Conservation (phyloP, 306 rosid species). For the Castanospermum australe region DNA sequence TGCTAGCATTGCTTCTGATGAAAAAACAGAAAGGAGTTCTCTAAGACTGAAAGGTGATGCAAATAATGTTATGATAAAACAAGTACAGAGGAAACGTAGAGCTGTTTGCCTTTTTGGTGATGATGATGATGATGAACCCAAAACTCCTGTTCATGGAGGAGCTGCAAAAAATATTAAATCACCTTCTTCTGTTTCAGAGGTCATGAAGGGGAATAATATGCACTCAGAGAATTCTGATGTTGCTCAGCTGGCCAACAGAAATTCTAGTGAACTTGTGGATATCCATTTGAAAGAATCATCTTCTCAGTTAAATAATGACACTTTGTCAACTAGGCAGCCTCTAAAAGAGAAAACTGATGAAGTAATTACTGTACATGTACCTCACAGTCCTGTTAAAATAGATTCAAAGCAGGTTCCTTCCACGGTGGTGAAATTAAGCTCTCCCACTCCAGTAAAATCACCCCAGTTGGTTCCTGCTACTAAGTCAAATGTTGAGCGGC, state of each 20-base stretch:
- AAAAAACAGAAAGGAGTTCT: slow-evolving; percentile 43
- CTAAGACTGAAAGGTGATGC: slow-evolving; percentile 43
- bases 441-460: slow-evolving; percentile 65
- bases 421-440: slow-evolving; percentile 50
- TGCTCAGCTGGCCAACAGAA: slow-evolving; percentile 39
- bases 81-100: slow-evolving; percentile 60
- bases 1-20: slow-evolving; percentile 44
- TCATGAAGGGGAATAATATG: slow-evolving; percentile 45
- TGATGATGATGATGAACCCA: slow-evolving; percentile 69
- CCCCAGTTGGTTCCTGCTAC: slow-evolving; percentile 45
- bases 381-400: slow-evolving; percentile 51
- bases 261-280: slow-evolving; percentile 44
- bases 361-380: slow-evolving; percentile 24
- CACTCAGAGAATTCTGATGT: slow-evolving; percentile 38
- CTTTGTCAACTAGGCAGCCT: slow-evolving; percentile 40
- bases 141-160: slow-evolving; percentile 95
- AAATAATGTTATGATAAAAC: slow-evolving; percentile 38
- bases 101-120: slow-evolving; percentile 83
- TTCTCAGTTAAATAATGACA: slow-evolving; percentile 38
- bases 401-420: slow-evolving; percentile 47
- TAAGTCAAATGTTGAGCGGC: slow-evolving; percentile 51
- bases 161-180: slow-evolving; percentile 56
- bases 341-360: slow-evolving; percentile 47
- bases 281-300: slow-evolving; percentile 47
- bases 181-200: slow-evolving; percentile 45